phyloP scores from a whole-genome alignment of 73 alveolate genomes.

The Paramecium biaurelia region DNA sequence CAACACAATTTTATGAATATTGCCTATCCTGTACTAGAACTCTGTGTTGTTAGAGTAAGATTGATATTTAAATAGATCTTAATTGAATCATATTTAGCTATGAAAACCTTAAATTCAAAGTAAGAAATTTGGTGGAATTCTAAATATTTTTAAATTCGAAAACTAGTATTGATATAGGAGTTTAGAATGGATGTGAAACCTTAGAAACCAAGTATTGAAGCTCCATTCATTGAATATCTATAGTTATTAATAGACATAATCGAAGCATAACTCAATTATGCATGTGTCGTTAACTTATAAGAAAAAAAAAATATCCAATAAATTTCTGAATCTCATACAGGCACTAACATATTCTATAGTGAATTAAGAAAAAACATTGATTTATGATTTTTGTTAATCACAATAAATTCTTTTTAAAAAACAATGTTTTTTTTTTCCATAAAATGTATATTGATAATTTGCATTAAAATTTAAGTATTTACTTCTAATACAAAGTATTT shows the following conservation, averaged over 20 bases:
- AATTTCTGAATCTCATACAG: not conserved
- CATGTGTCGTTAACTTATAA: not conserved
- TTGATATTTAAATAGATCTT: not conserved
- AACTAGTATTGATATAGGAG: not conserved
- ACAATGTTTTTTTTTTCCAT: not conserved
- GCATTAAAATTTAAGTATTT: not conserved
- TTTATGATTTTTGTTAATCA: not conserved
- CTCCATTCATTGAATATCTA: not conserved
- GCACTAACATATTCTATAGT: not conserved
- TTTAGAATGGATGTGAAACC: not conserved
- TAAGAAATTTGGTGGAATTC: not conserved
- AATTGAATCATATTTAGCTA: not conserved
- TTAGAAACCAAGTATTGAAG: not conserved
- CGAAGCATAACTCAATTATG: not conserved
- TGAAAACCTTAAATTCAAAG: not conserved
- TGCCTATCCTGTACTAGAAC: not conserved
- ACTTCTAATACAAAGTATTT: not conserved
- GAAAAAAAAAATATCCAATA: not conserved
- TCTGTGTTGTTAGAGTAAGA: not conserved
- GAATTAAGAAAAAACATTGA: not conserved
- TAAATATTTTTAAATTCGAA: not conserved
- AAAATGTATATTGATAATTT: not conserved
- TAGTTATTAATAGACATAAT: not conserved
- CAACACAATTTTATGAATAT: not conserved
- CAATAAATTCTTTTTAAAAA: not conserved